phyloP scores from a whole-genome alignment of 495 filamentous ascomycete species.

The Jackrogersella multiformis region DNA sequence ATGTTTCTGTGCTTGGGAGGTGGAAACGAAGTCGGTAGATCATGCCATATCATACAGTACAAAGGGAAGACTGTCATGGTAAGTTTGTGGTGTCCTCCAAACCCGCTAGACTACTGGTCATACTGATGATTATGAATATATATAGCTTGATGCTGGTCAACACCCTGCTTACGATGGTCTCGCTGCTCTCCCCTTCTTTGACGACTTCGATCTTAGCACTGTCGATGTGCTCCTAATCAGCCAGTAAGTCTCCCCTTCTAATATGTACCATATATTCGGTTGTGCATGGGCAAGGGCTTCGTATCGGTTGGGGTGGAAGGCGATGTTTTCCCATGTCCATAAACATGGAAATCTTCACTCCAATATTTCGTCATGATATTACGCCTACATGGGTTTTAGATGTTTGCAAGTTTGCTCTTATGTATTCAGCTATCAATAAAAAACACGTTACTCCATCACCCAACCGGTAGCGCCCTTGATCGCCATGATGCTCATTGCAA shows the following conservation, averaged over 20 bases:
- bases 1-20: slow-evolving; percentile 93
- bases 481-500: slow-evolving; percentile 24
- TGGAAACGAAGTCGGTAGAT: slow-evolving; percentile 95
- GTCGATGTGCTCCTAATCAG: slow-evolving; percentile 97
- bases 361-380: slow-evolving; percentile 2
- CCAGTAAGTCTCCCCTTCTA: slow-evolving; percentile 77
- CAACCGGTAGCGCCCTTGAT: slow-evolving; percentile 37
- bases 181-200: slow-evolving; percentile 93
- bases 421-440: slow-evolving; percentile 49
- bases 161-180: slow-evolving; percentile 98
- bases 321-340: slow-evolving; percentile 9
- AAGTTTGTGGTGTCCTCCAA: slow-evolving; percentile 48
- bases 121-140: slow-evolving; percentile 8
- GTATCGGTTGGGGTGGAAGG: slow-evolving; percentile 32
- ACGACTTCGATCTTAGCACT: slow-evolving; percentile 96
- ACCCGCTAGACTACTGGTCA: neutral
- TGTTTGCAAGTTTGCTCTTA: slow-evolving; percentile 26
- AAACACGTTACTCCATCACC: slow-evolving; percentile 36
- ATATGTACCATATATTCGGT: no score
- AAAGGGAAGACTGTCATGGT: slow-evolving; percentile 99
- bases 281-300: slow-evolving; percentile 30
- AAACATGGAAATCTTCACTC: neutral
- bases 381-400: slow-evolving; percentile 4
- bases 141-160: slow-evolving; percentile 92
- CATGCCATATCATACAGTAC: slow-evolving; percentile 98